These are phyloP conservation scores for Penicillium samsonianum DNA, from an alignment of 495 filamentous ascomycete genomes.

Conservation along the genomic window DNA sequence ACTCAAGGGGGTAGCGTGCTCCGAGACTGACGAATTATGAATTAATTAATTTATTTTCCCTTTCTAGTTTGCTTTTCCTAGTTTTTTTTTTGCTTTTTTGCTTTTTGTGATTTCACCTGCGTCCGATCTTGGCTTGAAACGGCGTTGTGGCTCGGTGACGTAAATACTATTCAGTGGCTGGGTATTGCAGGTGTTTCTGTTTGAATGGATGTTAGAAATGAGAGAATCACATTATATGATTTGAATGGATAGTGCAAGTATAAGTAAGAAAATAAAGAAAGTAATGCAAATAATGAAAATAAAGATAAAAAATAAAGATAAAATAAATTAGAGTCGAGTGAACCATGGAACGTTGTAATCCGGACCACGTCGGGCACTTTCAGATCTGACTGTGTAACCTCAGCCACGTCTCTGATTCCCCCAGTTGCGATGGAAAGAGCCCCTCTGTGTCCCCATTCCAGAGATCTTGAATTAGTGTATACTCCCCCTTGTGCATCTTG, in stretches of 20 bases:
- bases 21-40: constrained; percentile 11
- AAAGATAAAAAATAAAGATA: background rate
- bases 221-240: too few species aligned
- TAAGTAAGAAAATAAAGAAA: too few species aligned
- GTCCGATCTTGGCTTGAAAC: constrained; percentile 13
- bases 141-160: constrained; percentile 7
- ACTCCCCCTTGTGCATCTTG: constrained; percentile 2
- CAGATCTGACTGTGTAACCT: constrained; percentile 14
- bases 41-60: background rate
- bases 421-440: constrained; percentile 6
- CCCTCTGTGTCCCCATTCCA: background rate
- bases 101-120: constrained; percentile 8
- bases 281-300: too few species aligned
- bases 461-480: constrained; percentile 3
- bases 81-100: constrained; percentile 6
- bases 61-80: constrained; percentile 4
- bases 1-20: constrained; percentile 20
- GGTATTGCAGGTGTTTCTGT: too few species aligned
- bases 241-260: too few species aligned
- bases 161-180: background rate
- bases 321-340: constrained; percentile 2
- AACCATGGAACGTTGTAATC: constrained; percentile 13
- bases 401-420: constrained; percentile 9
- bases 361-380: constrained; percentile 11
- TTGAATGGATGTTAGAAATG: too few species aligned